phyloP scores from a whole-genome alignment of 2,329 filamentous ascomycete species.

The Phaeophleospora eucalypticola region DNA sequence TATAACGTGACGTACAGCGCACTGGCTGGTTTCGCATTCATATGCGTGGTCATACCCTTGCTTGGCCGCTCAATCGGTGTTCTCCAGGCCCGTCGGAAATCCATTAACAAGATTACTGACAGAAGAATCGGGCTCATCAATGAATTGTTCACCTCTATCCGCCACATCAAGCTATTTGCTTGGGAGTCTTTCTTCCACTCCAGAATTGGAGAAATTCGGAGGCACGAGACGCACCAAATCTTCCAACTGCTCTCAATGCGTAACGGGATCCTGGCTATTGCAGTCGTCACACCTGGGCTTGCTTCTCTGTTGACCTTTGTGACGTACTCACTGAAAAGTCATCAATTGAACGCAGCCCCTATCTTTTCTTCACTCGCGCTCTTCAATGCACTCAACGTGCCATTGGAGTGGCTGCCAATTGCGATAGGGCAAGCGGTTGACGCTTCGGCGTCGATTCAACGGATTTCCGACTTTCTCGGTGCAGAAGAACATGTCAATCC shows the following conservation, averaged over 20 bases:
- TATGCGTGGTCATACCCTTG: constrained; percentile 72
- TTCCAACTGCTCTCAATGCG: constrained; percentile 77
- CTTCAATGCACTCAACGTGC: constrained; percentile 87
- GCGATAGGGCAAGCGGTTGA: constrained; percentile 88
- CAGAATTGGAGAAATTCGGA: constrained; percentile 69
- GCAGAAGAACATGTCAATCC: constrained; percentile 89
- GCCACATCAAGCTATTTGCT: constrained; percentile 94
- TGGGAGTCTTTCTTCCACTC: constrained; percentile 87
- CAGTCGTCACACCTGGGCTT: constrained; percentile 84
- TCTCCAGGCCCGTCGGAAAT: constrained; percentile 68
- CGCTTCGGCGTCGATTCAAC: constrained; percentile 76
- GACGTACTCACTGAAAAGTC: constrained; percentile 62
- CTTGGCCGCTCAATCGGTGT: constrained; percentile 72
- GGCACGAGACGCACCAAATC: constrained; percentile 72
- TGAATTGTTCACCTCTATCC: constrained; percentile 83
- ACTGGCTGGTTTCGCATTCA: constrained; percentile 80
- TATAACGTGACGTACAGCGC: constrained; percentile 89
- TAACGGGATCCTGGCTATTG: constrained; percentile 78
- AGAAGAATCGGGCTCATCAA: constrained; percentile 87
- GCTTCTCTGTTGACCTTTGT: constrained; percentile 95
- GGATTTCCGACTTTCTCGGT: constrained; percentile 82
- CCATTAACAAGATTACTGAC: constrained; percentile 91
- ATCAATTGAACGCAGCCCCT: constrained; percentile 63
- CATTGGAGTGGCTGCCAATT: constrained; percentile 81
- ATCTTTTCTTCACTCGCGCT: constrained; percentile 91